These are phyloP conservation scores for Podaxis sp. DNA, from an alignment of 768 basidiomycete genomes.

Conservation along the genomic window DNA sequence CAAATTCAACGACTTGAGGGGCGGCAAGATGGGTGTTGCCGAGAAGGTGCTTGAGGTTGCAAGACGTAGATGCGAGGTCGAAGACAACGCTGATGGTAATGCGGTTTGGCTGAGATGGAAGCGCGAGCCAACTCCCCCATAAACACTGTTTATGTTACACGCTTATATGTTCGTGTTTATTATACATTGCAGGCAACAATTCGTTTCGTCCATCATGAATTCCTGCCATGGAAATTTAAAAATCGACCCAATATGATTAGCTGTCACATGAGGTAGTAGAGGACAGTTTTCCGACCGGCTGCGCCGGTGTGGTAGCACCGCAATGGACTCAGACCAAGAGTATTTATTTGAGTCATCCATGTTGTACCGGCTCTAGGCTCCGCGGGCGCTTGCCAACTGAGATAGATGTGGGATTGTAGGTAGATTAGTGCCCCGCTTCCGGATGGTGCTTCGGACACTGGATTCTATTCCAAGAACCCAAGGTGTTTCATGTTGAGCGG, in stretches of 20 bases:
- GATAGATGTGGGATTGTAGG: constrained; percentile 3
- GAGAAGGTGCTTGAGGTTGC: constrained; percentile 82
- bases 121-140: constrained; percentile 20
- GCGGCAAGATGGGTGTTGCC: constrained; percentile 58
- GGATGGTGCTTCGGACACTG: not conserved
- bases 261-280: too few relatives aligned
- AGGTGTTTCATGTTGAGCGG: constrained; percentile 12
- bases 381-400: constrained; percentile 2
- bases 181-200: not conserved
- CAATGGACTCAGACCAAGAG: too few relatives aligned
- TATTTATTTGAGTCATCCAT: not conserved
- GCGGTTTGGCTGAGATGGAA: constrained; percentile 64
- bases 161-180: not conserved
- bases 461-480: constrained; percentile 10
- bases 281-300: too few relatives aligned
- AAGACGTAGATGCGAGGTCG: constrained; percentile 59
- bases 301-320: too few relatives aligned
- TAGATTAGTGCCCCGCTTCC: not conserved
- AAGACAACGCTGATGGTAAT: constrained; percentile 59
- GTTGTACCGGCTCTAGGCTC: not conserved
- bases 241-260: too few relatives aligned
- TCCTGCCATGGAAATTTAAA: too few relatives aligned
- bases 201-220: not conserved
- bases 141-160: not conserved
- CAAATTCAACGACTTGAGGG: constrained; percentile 46